These are phyloP conservation scores for Pseudogymnoascus sp. DNA, from an alignment of 2,329 filamentous ascomycete genomes.

Conservation along the genomic window DNA sequence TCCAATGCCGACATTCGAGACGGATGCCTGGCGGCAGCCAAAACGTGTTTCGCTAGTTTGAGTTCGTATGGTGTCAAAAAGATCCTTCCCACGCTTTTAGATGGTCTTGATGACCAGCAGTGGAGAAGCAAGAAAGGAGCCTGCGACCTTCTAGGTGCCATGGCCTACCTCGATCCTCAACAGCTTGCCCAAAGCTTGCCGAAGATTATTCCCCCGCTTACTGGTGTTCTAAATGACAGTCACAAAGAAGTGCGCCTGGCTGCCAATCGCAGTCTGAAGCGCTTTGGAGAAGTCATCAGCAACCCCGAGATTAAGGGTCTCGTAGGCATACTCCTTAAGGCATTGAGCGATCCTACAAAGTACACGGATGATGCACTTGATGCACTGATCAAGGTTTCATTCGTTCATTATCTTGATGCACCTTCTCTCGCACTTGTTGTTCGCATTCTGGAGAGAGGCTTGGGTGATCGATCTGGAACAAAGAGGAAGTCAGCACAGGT, in stretches of 20 bases:
- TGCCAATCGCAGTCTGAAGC: constrained; percentile 91
- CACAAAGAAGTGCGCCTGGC: constrained; percentile 93
- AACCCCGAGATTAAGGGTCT: constrained; percentile 95
- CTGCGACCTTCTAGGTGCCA: constrained; percentile 91
- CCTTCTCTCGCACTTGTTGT: constrained; percentile 92
- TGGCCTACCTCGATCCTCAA: constrained; percentile 96
- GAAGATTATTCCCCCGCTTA: constrained; percentile 93
- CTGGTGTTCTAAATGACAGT: constrained; percentile 89
- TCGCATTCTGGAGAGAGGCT: constrained; percentile 86
- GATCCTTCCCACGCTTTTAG: constrained; percentile 82
- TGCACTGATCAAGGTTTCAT: constrained; percentile 93
- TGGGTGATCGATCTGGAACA: constrained; percentile 84
- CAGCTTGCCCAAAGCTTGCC: constrained; percentile 88
- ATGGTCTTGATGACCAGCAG: constrained; percentile 88
- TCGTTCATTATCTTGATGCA: constrained; percentile 96
- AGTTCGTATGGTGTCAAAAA: constrained; percentile 96
- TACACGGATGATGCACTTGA: constrained; percentile 94
- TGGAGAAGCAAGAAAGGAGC: constrained; percentile 99
- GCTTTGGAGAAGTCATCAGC: constrained; percentile 96
- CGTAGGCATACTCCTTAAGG: constrained; percentile 87
- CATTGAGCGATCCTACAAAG: constrained; percentile 93
- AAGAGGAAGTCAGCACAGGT: constrained; percentile 97
- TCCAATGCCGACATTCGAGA: constrained; percentile 82
- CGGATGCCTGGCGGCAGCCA: constrained; percentile 84
- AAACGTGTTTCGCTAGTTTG: constrained; percentile 85